Evolutionary conservation across 2,329 filamentous ascomycete species (phyloP).

Genomic region (Dactylellina drechsleri): DNA sequence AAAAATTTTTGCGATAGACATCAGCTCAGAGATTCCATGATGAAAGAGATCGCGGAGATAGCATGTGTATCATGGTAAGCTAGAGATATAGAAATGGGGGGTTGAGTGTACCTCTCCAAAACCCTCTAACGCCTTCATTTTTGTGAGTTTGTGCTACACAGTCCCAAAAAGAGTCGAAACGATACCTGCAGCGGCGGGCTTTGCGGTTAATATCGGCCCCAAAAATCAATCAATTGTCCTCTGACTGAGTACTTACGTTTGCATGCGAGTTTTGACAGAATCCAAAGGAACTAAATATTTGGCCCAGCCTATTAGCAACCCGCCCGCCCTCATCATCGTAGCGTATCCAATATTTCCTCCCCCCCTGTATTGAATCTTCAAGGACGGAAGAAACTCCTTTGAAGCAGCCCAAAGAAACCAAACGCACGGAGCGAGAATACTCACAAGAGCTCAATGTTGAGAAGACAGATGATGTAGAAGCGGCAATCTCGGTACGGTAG

Average conservation of each 20-base stretch:
- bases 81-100: neutral
- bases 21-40: too few relatives aligned
- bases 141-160: constrained; percentile 80
- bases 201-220: constrained; percentile 55
- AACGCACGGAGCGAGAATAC: neutral
- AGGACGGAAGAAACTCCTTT: too few relatives aligned
- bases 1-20: too few relatives aligned
- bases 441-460: constrained; percentile 54
- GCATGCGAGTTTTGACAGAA: constrained; percentile 89
- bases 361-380: too few relatives aligned
- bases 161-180: constrained; percentile 77
- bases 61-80: neutral
- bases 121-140: constrained; percentile 76
- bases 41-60: neutral
- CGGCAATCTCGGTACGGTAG: constrained; percentile 83
- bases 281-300: constrained; percentile 75
- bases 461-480: constrained; percentile 60
- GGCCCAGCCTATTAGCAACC: neutral
- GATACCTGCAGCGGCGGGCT: constrained; percentile 66
- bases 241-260: constrained; percentile 66
- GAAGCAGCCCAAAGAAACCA: neutral
- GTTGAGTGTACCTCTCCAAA: constrained; percentile 77
- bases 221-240: constrained; percentile 10
- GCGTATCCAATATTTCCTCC: too few relatives aligned
- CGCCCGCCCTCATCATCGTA: too few relatives aligned